phyloP scores from a whole-genome alignment of 345 rosid species.

The Cochlearia excelsa region DNA sequence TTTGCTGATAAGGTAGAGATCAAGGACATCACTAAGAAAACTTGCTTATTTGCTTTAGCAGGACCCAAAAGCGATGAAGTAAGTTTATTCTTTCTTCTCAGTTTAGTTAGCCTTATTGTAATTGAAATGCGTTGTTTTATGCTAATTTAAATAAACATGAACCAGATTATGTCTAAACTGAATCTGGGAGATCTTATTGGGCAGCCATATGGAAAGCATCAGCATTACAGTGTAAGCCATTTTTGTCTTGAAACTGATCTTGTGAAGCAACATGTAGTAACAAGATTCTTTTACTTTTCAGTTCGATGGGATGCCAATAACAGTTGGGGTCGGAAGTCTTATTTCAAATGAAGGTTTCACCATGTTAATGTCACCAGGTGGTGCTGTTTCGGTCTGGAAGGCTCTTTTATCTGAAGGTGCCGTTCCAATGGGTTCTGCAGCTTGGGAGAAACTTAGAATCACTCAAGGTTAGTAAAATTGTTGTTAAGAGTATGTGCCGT shows the following conservation, averaged over 20 bases:
- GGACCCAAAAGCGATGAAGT: slow-evolving; percentile 76
- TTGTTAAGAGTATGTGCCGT: slow-evolving; percentile 7
- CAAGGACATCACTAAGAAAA: slow-evolving; percentile 75
- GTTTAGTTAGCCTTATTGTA: slow-evolving; percentile 25
- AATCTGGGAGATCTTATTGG: slow-evolving; percentile 73
- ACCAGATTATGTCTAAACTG: slow-evolving; percentile 64
- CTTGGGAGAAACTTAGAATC: slow-evolving; percentile 89
- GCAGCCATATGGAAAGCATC: slow-evolving; percentile 71
- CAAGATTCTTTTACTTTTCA: slow-evolving; percentile 27
- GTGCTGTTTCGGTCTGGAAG: slow-evolving; percentile 72
- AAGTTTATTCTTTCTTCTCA: slow-evolving; percentile 32
- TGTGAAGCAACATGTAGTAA: slow-evolving; percentile 6
- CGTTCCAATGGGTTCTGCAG: slow-evolving; percentile 81
- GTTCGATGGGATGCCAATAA: slow-evolving; percentile 77
- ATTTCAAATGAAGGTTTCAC: slow-evolving; percentile 76
- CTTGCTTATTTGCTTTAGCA: slow-evolving; percentile 60
- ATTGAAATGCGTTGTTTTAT: slow-evolving; percentile 17
- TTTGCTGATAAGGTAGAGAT: slow-evolving; percentile 82
- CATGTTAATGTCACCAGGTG: slow-evolving; percentile 65
- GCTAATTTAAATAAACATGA: neutral
- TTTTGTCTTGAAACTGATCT: neutral
- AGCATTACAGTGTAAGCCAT: slow-evolving; percentile 70
- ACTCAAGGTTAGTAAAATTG: slow-evolving; percentile 49
- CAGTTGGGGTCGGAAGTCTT: slow-evolving; percentile 71
- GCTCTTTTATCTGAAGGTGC: slow-evolving; percentile 72